These are phyloP conservation scores for Colletotrichum neosansevieriae DNA, from an alignment of 2,329 filamentous ascomycete genomes.

Conservation along the genomic window DNA sequence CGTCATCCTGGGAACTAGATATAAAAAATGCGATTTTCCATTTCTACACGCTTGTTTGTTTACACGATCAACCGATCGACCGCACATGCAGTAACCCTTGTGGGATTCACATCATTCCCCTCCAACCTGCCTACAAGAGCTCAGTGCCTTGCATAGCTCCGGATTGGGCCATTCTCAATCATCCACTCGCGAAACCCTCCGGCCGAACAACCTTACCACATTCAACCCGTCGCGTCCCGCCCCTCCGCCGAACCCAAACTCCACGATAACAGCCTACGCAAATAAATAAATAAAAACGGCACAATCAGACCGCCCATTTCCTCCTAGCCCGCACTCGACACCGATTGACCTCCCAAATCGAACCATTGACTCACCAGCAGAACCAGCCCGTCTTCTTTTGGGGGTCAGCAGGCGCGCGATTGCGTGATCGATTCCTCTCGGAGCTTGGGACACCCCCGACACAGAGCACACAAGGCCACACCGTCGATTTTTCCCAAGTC, in stretches of 20 bases:
- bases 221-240: conserved; percentile 7
- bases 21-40: conserved; percentile 27
- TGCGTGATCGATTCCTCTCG: conserved; percentile 40
- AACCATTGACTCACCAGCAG: conserved; percentile 38
- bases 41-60: conserved; percentile 8
- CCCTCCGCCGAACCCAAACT: neutral
- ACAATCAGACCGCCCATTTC: conserved; percentile 3
- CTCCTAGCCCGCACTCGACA: neutral
- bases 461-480: conserved; percentile 6
- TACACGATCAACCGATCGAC: conserved; percentile 34
- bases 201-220: neutral
- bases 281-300: neutral
- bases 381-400: conserved; percentile 4
- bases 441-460: conserved; percentile 29
- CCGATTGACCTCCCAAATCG: conserved; percentile 13
- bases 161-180: conserved; percentile 34
- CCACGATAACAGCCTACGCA: conserved; percentile 1
- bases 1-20: conserved; percentile 29
- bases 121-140: conserved; percentile 34
- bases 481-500: conserved; percentile 22
- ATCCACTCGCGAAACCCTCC: conserved; percentile 7
- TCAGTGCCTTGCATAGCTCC: conserved; percentile 39
- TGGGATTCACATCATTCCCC: neutral
- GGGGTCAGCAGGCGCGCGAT: conserved; percentile 36
- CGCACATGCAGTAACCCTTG: neutral